Percentiles rank a stretch among this genome's conserved stretches.
Evolutionary conservation across 2,329 filamentous ascomycete species (phyloP).

Genomic region (Onygenales sp.): DNA sequence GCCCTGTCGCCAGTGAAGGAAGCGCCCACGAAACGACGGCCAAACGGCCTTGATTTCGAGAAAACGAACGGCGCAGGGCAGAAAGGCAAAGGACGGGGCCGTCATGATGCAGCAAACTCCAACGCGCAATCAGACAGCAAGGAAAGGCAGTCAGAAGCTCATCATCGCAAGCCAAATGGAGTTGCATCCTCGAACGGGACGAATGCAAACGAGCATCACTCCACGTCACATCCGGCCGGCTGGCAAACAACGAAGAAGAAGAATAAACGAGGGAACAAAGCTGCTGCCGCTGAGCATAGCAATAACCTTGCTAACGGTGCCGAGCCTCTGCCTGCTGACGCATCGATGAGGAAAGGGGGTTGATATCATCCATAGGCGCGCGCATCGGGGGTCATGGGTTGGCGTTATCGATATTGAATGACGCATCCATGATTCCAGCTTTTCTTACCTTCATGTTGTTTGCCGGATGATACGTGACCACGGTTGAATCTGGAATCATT

Average conservation of each 20-base stretch:
- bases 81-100: slow-evolving; percentile 26
- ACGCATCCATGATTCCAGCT: no score
- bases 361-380: slow-evolving; percentile 15
- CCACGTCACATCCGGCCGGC: slow-evolving; percentile 15
- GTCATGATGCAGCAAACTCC: slow-evolving; percentile 18
- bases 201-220: slow-evolving; percentile 13
- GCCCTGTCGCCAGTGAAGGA: slow-evolving; percentile 20
- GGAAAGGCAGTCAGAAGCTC: slow-evolving; percentile 21
- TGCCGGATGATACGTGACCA: no score
- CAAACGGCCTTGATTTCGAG: slow-evolving; percentile 24
- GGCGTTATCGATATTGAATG: no score
- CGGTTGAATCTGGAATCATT: no score
- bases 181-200: slow-evolving; percentile 11
- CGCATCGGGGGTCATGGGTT: no score
- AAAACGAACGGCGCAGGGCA: slow-evolving; percentile 25
- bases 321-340: slow-evolving; percentile 33
- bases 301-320: slow-evolving; percentile 20
- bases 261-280: slow-evolving; percentile 28
- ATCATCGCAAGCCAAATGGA: slow-evolving; percentile 24
- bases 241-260: slow-evolving; percentile 39
- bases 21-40: slow-evolving; percentile 20
- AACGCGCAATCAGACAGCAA: slow-evolving; percentile 15
- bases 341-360: slow-evolving; percentile 37
- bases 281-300: slow-evolving; percentile 21
- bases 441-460: not conserved